A percentile compares a stretch with the other conserved stretches of the same genome.
Conservation (phyloP, 2,329 filamentous ascomycete genomes). For the Calonectria hongkongensis region DNA sequence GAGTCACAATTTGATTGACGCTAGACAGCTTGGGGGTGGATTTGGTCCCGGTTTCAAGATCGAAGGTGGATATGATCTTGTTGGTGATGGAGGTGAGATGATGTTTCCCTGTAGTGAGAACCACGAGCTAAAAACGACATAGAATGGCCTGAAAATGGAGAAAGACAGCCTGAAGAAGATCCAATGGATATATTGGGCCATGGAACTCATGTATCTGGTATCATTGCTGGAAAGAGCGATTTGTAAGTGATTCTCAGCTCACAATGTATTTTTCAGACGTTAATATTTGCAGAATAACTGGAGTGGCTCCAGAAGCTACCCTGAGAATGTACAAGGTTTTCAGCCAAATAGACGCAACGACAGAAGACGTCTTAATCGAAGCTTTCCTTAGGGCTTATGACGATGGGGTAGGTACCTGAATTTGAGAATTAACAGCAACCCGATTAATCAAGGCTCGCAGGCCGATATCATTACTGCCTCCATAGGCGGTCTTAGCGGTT, state of each 20-base stretch:
- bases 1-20: background rate
- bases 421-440: background rate
- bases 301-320: slow-evolving; percentile 6
- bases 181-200: slow-evolving; percentile 54
- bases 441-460: background rate
- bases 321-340: background rate
- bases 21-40: background rate
- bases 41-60: slow-evolving; percentile 1
- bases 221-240: slow-evolving; percentile 52
- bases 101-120: background rate
- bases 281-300: background rate
- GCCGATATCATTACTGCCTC: background rate
- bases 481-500: background rate
- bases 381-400: slow-evolving; percentile 1
- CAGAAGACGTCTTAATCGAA: background rate
- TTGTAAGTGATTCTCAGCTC: slow-evolving; percentile 17
- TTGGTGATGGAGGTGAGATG: background rate
- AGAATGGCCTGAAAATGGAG: background rate
- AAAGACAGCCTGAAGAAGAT: slow-evolving; percentile 47
- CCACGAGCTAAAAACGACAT: background rate
- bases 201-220: slow-evolving; percentile 58
- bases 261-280: background rate
- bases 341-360: background rate
- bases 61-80: slow-evolving; percentile 6
- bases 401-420: background rate